Percentiles rank a stretch among this genome's conserved stretches.
These are phyloP conservation scores for Boletus vermiculosoides DNA, from an alignment of 768 basidiomycete genomes.

Conservation along the genomic window DNA sequence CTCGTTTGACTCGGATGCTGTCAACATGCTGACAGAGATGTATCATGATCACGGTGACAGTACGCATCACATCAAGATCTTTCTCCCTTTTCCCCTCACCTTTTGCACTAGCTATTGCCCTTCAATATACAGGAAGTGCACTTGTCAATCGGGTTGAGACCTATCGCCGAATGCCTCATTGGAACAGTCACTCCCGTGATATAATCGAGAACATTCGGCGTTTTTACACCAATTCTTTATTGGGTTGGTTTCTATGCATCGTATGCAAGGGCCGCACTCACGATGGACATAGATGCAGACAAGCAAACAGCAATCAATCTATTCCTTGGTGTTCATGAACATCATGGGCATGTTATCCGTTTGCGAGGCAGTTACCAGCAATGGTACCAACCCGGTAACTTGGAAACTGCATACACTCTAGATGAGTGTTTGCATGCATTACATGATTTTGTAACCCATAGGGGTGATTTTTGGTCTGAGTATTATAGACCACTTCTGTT, in stretches of 20 bases:
- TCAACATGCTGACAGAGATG: constrained; percentile 98
- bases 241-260: constrained; percentile 48
- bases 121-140: constrained; percentile 96
- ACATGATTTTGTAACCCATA: constrained; percentile 53
- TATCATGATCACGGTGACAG: constrained; percentile 97
- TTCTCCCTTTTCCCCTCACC: background rate
- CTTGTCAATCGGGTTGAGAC: constrained; percentile 96
- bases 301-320: constrained; percentile 97
- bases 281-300: constrained; percentile 69
- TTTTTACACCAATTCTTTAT: constrained; percentile 91
- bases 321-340: constrained; percentile 79
- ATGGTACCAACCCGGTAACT: constrained; percentile 78
- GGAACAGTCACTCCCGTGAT: constrained; percentile 96
- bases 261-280: background rate
- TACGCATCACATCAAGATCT: constrained; percentile 37
- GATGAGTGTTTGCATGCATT: constrained; percentile 66
- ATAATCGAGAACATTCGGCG: constrained; percentile 93
- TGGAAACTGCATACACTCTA: constrained; percentile 64
- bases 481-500: constrained; percentile 85
- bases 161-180: constrained; percentile 92
- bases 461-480: constrained; percentile 82
- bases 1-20: constrained; percentile 89
- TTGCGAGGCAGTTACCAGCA: constrained; percentile 73
- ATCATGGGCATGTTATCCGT: constrained; percentile 48
- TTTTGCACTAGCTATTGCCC: constrained; percentile 66